Percentiles rank a stretch among this genome's conserved stretches.
Evolutionary conservation across 2,329 filamentous ascomycete species (phyloP).

Genomic region (Eurotiales sp.): DNA sequence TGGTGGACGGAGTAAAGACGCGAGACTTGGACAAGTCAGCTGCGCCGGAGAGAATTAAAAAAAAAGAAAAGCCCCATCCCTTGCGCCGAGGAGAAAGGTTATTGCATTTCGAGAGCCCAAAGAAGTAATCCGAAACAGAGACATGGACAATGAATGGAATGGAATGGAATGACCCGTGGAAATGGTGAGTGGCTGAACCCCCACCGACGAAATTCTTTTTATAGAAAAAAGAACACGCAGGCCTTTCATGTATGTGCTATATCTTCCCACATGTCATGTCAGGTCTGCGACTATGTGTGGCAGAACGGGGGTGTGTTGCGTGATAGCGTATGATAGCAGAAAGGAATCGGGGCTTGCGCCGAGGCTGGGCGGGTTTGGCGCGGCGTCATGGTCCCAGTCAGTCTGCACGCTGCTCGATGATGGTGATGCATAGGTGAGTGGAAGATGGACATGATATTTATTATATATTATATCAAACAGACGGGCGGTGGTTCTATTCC

Average conservation of each 20-base stretch:
- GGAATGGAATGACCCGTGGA: background rate
- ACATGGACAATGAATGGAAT: too few species aligned
- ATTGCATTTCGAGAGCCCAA: background rate
- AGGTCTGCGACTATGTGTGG: too few species aligned
- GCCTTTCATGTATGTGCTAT: background rate
- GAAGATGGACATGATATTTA: too few species aligned
- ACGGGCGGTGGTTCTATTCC: background rate
- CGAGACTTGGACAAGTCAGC: background rate
- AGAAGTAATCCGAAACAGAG: too few species aligned
- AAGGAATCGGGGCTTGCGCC: background rate
- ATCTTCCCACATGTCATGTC: background rate
- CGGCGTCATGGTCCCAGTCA: background rate
- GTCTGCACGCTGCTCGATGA: background rate
- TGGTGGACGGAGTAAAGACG: background rate
- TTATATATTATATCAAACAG: background rate
- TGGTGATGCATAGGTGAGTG: background rate
- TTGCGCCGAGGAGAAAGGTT: too few species aligned
- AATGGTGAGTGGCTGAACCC: background rate
- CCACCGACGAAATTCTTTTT: background rate
- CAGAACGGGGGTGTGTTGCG: too few species aligned
- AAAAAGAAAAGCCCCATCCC: too few species aligned
- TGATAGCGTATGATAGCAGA: background rate
- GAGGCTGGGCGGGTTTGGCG: background rate
- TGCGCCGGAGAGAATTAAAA: too few species aligned
- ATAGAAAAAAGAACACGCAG: background rate